Evolutionary conservation across 176 grass and related monocot species (phyloP), one percentile per base, ranked within the genome.

Genomic region (Dactylis glomerata): DNA sequence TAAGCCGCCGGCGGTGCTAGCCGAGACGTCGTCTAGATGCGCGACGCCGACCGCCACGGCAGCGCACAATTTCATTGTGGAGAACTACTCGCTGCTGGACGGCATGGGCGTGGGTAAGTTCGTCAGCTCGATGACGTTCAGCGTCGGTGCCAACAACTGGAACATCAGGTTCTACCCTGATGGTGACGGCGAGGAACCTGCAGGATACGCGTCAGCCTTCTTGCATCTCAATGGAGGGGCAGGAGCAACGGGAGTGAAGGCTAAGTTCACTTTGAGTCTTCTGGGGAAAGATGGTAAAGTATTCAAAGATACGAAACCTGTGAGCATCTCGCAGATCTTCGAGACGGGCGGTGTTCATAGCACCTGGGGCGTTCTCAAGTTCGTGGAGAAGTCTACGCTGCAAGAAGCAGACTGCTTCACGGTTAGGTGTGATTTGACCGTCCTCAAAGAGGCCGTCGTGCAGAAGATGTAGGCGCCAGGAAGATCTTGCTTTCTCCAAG

Each of bases 81-180:
- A 34, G 13, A 38, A 78, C 6, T 86, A 75, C 79, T 86, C 88
- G 13, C 30, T 89, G 46, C 46, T 82, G 7, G 71, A 86, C 7
- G 79, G 71, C 22, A 28, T 90, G 72, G 83, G 80, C 44, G 19
- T 70, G 19, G 61, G 28, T 1, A 65, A 33, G 26, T 33, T 32
- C 15, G 15, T 65, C 12, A 17, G 63, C 56, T 89, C 88, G 22
- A 54, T 19, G 41, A 66, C 10, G 73, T 90, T 90, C 84, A 15
- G 31, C 44, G 89, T 75, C n/a, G 80, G 84, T 26, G 85, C 75
- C 46, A 24, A 45, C 67, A 47, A 86, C 44, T 91, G 84, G 89
- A 37, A 69, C 19, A 69, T 70, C 37, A 13, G 22, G 10, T 70
- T 70, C 37, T 70, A 70, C 67, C 80, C 89, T 9, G 74, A 79